These are phyloP conservation scores for Colletotrichum sp. DNA, from an alignment of 2,329 filamentous ascomycete species.

Conservation along the genomic window DNA sequence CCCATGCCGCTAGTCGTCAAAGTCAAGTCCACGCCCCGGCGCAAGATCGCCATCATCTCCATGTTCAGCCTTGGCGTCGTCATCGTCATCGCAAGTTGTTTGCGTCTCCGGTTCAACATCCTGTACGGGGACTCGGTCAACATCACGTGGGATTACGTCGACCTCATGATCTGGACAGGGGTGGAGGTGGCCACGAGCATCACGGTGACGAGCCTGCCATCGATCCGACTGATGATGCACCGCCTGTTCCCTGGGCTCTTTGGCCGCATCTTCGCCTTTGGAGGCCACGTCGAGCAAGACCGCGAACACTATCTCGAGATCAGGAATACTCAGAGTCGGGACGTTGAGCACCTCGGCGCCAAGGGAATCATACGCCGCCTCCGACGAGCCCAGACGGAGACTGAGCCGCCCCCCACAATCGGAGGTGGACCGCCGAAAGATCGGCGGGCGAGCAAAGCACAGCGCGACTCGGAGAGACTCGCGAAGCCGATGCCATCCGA, in stretches of 20 bases:
- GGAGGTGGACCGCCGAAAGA: not conserved
- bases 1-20: constrained; percentile 45
- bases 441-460: not conserved
- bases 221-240: constrained; percentile 36
- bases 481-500: not conserved
- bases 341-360: not conserved
- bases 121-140: constrained; percentile 34
- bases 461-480: not conserved
- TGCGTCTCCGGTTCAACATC: constrained; percentile 37
- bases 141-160: constrained; percentile 44
- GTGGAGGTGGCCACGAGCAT: constrained; percentile 44
- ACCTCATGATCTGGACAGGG: constrained; percentile 44
- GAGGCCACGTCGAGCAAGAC: constrained; percentile 2
- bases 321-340: not conserved
- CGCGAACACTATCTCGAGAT: not conserved
- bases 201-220: constrained; percentile 43
- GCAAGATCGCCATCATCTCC: constrained; percentile 45
- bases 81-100: constrained; percentile 36
- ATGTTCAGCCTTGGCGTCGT: constrained; percentile 51
- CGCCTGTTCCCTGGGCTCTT: not conserved
- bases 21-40: constrained; percentile 41
- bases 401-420: not conserved
- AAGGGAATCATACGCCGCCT: not conserved
- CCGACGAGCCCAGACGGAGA: not conserved
- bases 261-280: not conserved